phyloP scores from a whole-genome alignment of 805 yeast genomes.

The Komagataella populi region DNA sequence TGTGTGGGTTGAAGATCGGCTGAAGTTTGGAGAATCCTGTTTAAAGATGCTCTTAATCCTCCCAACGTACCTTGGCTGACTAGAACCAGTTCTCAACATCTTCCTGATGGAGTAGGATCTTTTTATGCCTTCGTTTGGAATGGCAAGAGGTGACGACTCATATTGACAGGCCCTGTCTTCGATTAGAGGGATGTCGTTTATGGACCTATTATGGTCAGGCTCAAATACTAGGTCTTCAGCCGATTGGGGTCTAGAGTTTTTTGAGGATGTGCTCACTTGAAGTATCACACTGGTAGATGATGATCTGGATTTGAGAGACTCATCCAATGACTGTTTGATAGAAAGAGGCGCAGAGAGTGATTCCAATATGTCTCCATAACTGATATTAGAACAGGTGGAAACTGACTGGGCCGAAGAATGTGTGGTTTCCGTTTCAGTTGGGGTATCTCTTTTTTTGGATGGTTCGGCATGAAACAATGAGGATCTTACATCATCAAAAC shows the following conservation, averaged over 20 bases:
- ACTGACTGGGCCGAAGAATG: not conserved
- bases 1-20: not conserved
- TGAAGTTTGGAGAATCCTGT: not conserved
- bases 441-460: not conserved
- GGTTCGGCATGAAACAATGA: not conserved
- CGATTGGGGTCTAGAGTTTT: not conserved
- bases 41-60: not conserved
- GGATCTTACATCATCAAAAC: not conserved
- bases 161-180: not conserved
- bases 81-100: not conserved
- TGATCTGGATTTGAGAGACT: not conserved
- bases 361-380: not conserved
- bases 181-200: not conserved
- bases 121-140: not conserved
- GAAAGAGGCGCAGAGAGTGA: not conserved
- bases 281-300: not conserved
- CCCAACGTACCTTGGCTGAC: not conserved
- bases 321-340: not conserved
- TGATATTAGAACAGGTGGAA: not conserved
- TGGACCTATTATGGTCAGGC: not conserved
- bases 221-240: not conserved
- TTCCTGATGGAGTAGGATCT: not conserved
- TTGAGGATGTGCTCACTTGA: not conserved
- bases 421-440: not conserved
- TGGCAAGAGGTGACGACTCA: not conserved